Conservation (phyloP, 1,284 basidiomycete species). For the Schizophyllum amplum region DNA sequence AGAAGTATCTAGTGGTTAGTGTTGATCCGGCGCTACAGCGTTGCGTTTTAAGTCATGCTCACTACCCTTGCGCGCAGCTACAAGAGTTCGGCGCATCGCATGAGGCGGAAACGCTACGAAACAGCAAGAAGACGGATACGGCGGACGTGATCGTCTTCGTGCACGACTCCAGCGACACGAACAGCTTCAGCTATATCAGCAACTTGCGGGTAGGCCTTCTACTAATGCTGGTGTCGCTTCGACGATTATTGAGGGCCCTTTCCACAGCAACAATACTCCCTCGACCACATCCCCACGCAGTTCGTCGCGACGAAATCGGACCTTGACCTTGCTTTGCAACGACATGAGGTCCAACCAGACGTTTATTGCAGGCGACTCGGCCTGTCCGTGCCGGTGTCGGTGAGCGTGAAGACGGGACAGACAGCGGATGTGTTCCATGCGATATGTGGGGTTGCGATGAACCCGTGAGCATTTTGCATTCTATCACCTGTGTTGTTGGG, state of each 20-base stretch:
- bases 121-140: conserved; percentile 83
- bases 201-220: conserved; percentile 72
- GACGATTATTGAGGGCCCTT: neutral
- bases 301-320: conserved; percentile 99
- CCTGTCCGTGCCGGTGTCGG: conserved; percentile 84
- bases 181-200: conserved; percentile 97
- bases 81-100: conserved; percentile 97
- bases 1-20: conserved; percentile 93
- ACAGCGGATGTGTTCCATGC: conserved; percentile 87
- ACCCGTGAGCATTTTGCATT: conserved; percentile 51
- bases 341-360: conserved; percentile 98
- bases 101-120: conserved; percentile 86
- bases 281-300: conserved; percentile 89
- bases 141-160: conserved; percentile 95
- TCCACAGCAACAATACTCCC: conserved; percentile 88
- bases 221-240: neutral
- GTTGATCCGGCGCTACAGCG: too few species aligned
- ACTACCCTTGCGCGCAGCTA: conserved; percentile 44
- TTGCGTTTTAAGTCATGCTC: too few species aligned
- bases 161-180: conserved; percentile 96
- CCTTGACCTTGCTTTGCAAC: conserved; percentile 87
- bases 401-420: conserved; percentile 80
- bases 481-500: conserved; percentile 2
- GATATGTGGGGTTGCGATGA: conserved; percentile 79
- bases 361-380: conserved; percentile 86